Conservation (phyloP, 805 yeast species). For the Kluyveromyces nonfermentans region DNA sequence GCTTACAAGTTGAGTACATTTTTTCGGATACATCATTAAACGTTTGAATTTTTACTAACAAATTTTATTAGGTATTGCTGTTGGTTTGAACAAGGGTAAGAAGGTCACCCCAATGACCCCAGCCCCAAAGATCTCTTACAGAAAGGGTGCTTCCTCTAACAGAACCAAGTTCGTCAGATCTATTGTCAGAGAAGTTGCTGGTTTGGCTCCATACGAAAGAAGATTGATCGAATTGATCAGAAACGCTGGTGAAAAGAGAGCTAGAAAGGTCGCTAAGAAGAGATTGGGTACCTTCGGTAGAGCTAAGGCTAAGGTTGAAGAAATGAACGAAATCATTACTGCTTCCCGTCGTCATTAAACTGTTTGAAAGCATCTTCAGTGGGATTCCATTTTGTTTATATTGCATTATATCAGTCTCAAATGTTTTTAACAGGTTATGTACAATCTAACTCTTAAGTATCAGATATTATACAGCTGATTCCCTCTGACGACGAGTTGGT, state of each 20-base stretch:
- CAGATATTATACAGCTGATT: not conserved
- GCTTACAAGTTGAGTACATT: not conserved
- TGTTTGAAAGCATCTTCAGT: slow-evolving; percentile 1
- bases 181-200: slow-evolving; percentile 93
- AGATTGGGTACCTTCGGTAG: slow-evolving; percentile 99
- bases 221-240: slow-evolving; percentile 98
- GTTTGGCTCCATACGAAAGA: slow-evolving; percentile 99
- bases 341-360: slow-evolving; percentile 89
- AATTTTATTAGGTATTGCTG: slow-evolving; percentile 65
- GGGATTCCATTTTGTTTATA: slow-evolving; percentile 1
- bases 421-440: slow-evolving; percentile 1
- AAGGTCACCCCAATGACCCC: slow-evolving; percentile 78
- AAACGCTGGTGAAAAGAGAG: slow-evolving; percentile 99
- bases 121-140: slow-evolving; percentile 84
- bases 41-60: slow-evolving; percentile 27
- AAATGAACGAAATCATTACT: slow-evolving; percentile 91
- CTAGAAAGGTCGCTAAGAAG: slow-evolving; percentile 99
- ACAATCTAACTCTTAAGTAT: slow-evolving; percentile 3
- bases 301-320: slow-evolving; percentile 99
- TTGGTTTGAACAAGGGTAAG: slow-evolving; percentile 99
- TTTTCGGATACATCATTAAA: not conserved
- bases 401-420: slow-evolving; percentile 1
- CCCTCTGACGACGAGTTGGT: not conserved
- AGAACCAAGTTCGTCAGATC: slow-evolving; percentile 94
- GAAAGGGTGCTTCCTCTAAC: slow-evolving; percentile 94